These are phyloP conservation scores for Dioscorea zingiberensis DNA, from an alignment of 106 monocot species.

Conservation along the genomic window DNA sequence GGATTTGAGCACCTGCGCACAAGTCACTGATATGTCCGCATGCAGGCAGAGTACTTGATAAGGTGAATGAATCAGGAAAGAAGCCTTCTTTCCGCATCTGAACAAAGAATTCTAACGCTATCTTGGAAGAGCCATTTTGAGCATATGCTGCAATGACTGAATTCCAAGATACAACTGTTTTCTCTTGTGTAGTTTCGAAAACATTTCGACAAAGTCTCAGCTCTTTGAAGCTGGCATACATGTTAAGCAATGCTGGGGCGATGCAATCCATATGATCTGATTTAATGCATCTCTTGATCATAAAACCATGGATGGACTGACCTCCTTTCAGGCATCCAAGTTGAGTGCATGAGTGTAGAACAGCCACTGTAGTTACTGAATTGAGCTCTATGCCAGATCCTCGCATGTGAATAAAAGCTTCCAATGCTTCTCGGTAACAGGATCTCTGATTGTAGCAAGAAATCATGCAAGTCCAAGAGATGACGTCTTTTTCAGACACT, in stretches of 20 bases:
- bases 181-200: slow-evolving; percentile 11
- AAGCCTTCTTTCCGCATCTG: slow-evolving; percentile 3
- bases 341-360: slow-evolving; percentile 13
- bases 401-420: slow-evolving; percentile 6
- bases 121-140: slow-evolving; percentile 4
- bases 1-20: slow-evolving; percentile 8
- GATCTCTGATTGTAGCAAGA: slow-evolving; percentile 16
- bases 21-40: slow-evolving; percentile 3
- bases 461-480: slow-evolving; percentile 22
- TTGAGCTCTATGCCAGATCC: slow-evolving; percentile 2
- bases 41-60: slow-evolving; percentile 3
- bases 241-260: not conserved
- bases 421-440: slow-evolving; percentile 17
- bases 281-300: slow-evolving; percentile 3
- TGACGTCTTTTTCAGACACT: slow-evolving; percentile 1
- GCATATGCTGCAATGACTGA: slow-evolving; percentile 8
- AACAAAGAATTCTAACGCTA: slow-evolving; percentile 8
- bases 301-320: slow-evolving; percentile 15
- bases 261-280: too few species aligned
- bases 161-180: slow-evolving; percentile 9
- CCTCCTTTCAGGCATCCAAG: slow-evolving; percentile 14
- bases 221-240: slow-evolving; percentile 12
- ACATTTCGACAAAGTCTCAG: slow-evolving; percentile 1
- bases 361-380: slow-evolving; percentile 6
- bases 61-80: slow-evolving; percentile 10